Evolutionary conservation across 345 rosid species (phyloP), one percentile per base, ranked within the genome.

Genomic region (Hibiscus tridactylites): DNA sequence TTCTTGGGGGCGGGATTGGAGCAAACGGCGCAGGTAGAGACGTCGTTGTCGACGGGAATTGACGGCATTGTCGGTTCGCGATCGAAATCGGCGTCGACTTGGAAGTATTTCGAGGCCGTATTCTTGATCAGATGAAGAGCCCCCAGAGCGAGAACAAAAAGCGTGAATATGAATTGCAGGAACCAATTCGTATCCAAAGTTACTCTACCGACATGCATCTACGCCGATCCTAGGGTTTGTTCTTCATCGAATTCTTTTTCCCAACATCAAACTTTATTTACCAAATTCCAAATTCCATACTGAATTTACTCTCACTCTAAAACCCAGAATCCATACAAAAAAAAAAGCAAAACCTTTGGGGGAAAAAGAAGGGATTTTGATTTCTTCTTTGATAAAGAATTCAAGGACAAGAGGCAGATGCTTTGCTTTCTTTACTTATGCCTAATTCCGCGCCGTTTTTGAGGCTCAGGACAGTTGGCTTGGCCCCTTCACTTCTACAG

Each of bases 31-130:
- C 86, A 85, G 33, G 73, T 44, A 8, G 71, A 26, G 42, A 66
- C 24, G 7, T 19, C 54, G 0, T 65, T 1, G 21, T 59, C 71
- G 16, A 61, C 35, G n/a, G 71, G 17, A 16, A 52, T 5, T 58
- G 78, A 2, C 26, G 71, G 39, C 71, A 66, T 75, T 68, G 73
- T n/a, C 11, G 16, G 81, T 35, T 67, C 64, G 52, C 83, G 65
- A 65, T 83, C 88, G 87, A 88, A 91, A 79, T 76, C 82, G 82
- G 91, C 86, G 82, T 77, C 87, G 85, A 87, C 91, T 72, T 87
- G 90, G 89, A 92, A 88, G 83, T 95, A 95, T 81, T 85, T 95
- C 59, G 96, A 87, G 75, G 93, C 97, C 77, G 96, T 85, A 53
- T 83, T 86, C 84, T 76, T 85, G 10, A 95, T 79, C 58, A 90